Conservation (phyloP, 2,329 filamentous ascomycete genomes). For the Teratosphaeria epicoccoides region DNA sequence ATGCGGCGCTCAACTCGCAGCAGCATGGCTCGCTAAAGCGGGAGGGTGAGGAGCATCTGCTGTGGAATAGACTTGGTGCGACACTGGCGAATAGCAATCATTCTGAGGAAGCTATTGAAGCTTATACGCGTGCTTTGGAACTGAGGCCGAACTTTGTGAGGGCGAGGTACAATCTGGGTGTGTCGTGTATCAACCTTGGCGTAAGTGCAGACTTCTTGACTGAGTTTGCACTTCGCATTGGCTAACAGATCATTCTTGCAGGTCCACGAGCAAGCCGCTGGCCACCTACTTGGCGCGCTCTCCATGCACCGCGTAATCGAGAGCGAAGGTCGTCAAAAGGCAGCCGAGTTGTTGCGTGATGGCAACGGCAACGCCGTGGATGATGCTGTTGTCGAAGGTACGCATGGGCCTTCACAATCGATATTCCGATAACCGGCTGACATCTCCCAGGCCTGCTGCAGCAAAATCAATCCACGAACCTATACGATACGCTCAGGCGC, state of each 20-base stretch:
- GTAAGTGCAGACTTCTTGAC: conserved; percentile 94
- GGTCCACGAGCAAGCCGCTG: conserved; percentile 67
- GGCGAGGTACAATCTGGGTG: conserved; percentile 90
- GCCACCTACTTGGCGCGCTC: conserved; percentile 81
- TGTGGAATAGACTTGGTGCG: conserved; percentile 95
- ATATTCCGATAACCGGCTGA: neutral
- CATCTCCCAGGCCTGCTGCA: conserved; percentile 55
- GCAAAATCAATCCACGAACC: conserved; percentile 92
- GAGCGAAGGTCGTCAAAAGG: conserved; percentile 70
- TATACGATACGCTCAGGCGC: conserved; percentile 85
- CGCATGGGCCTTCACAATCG: neutral
- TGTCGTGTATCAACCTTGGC: conserved; percentile 93
- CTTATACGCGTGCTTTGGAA: conserved; percentile 84
- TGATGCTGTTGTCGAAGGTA: conserved; percentile 63
- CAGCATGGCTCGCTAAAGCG: conserved; percentile 78
- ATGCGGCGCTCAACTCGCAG: conserved; percentile 73
- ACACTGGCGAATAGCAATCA: conserved; percentile 91
- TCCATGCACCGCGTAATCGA: conserved; percentile 95
- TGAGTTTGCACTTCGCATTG: conserved; percentile 25
- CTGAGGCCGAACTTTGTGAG: conserved; percentile 94
- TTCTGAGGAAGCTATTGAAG: conserved; percentile 89
- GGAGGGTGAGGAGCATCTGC: conserved; percentile 74
- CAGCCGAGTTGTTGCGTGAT: conserved; percentile 65
- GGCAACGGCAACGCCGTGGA: conserved; percentile 39
- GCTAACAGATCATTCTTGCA: conserved; percentile 42